Evolutionary conservation across 306 rosid species (phyloP).

Genomic region (Leucaena leucocephala): DNA sequence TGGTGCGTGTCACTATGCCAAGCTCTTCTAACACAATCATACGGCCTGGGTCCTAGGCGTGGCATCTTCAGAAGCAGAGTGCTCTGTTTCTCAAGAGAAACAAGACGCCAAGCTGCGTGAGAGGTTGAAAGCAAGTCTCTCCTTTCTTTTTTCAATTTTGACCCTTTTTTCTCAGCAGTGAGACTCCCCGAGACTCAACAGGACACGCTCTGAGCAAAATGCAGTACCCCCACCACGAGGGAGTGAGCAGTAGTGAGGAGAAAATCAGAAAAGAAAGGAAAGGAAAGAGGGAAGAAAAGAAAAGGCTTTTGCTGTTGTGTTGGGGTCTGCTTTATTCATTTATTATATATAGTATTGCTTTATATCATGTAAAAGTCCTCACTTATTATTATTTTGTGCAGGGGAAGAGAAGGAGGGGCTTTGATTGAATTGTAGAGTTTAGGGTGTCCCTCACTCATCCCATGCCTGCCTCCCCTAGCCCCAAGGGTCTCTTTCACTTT

Average conservation of each 20-base stretch:
- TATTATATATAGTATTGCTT: not conserved
- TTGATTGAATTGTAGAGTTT: conserved; percentile 38
- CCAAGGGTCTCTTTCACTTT: conserved; percentile 56
- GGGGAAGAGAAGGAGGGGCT: not conserved
- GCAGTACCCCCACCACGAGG: conserved; percentile 39
- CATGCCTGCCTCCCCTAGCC: conserved; percentile 76
- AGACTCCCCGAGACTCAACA: conserved; percentile 24
- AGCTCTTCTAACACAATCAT: conserved; percentile 77
- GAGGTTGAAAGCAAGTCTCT: not conserved
- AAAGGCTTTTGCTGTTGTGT: not conserved
- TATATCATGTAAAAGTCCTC: conserved; percentile 26
- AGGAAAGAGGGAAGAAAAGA: not conserved
- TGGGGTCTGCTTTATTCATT: not conserved
- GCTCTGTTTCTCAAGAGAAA: conserved; percentile 39
- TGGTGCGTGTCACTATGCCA: conserved; percentile 88
- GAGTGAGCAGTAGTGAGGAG: not conserved
- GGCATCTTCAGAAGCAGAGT: conserved; percentile 55
- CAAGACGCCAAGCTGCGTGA: conserved; percentile 6
- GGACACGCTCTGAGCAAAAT: conserved; percentile 39
- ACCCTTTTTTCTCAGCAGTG: not conserved
- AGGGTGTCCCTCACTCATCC: conserved; percentile 79
- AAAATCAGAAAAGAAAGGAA: too few species aligned
- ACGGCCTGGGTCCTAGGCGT: conserved; percentile 72
- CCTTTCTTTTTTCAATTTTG: not conserved
- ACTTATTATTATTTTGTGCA: conserved; percentile 32